These are phyloP conservation scores for Paraurostyla sp. DNA, from an alignment of 73 alveolate species.

Conservation along the genomic window DNA sequence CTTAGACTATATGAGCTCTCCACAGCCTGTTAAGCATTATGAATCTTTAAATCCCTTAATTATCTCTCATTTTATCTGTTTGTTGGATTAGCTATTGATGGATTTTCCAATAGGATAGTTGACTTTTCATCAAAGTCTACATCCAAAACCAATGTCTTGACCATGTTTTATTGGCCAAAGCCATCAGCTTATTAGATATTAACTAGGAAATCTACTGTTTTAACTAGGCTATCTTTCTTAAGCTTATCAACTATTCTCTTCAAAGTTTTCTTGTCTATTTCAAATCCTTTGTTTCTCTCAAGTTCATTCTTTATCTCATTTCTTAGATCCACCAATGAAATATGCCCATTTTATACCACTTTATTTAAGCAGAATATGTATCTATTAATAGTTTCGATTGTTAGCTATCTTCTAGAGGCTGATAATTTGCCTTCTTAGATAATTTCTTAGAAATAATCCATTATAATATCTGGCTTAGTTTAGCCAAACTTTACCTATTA, in stretches of 20 bases:
- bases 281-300: slow-evolving; percentile 64
- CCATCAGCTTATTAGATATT: slow-evolving; percentile 45
- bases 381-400: slow-evolving; percentile 69
- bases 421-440: slow-evolving; percentile 18
- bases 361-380: slow-evolving; percentile 52
- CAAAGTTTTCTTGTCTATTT: slow-evolving; percentile 69
- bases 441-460: slow-evolving; percentile 33
- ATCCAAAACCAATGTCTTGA: slow-evolving; percentile 32
- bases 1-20: slow-evolving; percentile 21
- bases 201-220: slow-evolving; percentile 48
- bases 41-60: not conserved
- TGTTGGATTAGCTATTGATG: slow-evolving; percentile 40
- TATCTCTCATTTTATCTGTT: slow-evolving; percentile 7
- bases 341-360: slow-evolving; percentile 28
- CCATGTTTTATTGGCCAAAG: slow-evolving; percentile 33
- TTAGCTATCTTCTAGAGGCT: slow-evolving; percentile 40
- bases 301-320: slow-evolving; percentile 60
- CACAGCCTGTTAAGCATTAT: not conserved
- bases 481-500: not conserved
- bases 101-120: slow-evolving; percentile 22
- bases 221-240: slow-evolving; percentile 25
- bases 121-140: not conserved
- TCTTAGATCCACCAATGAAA: slow-evolving; percentile 66
- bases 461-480: not conserved
- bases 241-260: slow-evolving; percentile 60